Percentiles rank a stretch among this genome's conserved stretches.
phyloP scores from a whole-genome alignment of 805 yeast genomes.

The Starmerella apis region DNA sequence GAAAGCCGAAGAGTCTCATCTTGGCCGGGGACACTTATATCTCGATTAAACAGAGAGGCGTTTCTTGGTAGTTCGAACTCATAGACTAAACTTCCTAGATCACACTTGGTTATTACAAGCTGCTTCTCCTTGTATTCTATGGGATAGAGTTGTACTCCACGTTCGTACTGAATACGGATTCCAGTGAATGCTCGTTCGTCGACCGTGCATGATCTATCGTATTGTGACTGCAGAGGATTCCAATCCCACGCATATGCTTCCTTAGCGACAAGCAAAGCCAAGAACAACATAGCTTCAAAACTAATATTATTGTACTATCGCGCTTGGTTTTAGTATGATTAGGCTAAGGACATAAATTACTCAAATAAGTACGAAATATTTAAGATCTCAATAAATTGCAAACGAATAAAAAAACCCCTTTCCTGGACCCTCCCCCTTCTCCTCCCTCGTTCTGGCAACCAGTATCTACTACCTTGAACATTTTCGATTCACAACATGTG shows the following conservation, averaged over 20 bases:
- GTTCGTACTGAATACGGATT: constrained; percentile 11
- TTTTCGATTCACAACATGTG: too few relatives aligned
- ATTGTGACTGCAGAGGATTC: background rate
- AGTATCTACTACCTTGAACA: too few relatives aligned
- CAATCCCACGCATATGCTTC: background rate
- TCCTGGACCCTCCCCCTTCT: too few relatives aligned
- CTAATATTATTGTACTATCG: too few relatives aligned
- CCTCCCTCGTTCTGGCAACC: too few relatives aligned
- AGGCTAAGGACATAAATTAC: too few relatives aligned
- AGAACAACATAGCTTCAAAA: background rate
- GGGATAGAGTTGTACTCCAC: background rate
- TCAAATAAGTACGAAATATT: too few relatives aligned
- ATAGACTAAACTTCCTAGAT: constrained; percentile 4
- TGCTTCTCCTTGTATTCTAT: background rate
- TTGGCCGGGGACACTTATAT: background rate
- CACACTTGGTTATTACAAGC: constrained; percentile 9
- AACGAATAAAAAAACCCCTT: too few relatives aligned
- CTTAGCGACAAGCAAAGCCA: background rate
- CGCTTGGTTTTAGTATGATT: too few relatives aligned
- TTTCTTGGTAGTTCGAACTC: background rate
- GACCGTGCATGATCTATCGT: constrained; percentile 9
- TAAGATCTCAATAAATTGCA: too few relatives aligned
- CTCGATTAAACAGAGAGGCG: constrained; percentile 9
- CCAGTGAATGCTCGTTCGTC: constrained; percentile 15
- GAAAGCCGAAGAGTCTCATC: constrained; percentile 1